Percentiles rank a stretch among this genome's conserved stretches.
These are phyloP conservation scores for Adansonia madagascariensis DNA, from an alignment of 441 rosid species.

Conservation along the genomic window DNA sequence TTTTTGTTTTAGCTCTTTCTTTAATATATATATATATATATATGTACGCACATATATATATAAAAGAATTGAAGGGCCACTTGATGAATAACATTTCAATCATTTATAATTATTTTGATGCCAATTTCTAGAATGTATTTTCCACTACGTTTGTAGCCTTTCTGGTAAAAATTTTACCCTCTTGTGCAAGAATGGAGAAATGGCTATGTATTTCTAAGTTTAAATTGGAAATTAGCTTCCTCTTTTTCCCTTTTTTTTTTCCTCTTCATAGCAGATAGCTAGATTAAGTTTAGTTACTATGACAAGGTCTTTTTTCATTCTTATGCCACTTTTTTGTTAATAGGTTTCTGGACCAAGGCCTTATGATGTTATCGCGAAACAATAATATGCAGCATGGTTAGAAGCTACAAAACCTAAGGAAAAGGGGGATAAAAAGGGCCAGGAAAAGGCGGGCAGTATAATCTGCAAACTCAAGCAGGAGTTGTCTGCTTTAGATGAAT, in stretches of 20 bases:
- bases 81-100: background rate
- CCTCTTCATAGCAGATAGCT: background rate
- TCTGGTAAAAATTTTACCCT: background rate
- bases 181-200: background rate
- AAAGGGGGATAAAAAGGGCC: constrained; percentile 65
- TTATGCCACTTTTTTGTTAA: constrained; percentile 23
- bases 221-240: background rate
- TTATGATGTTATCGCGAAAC: constrained; percentile 68
- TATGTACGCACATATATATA: too few species aligned
- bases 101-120: background rate
- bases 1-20: background rate
- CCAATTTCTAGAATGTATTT: background rate
- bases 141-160: background rate
- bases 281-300: background rate
- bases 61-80: background rate
- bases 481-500: constrained; percentile 74
- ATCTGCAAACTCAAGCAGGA: constrained; percentile 90
- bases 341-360: constrained; percentile 66
- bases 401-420: constrained; percentile 86
- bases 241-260: background rate
- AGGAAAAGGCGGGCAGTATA: constrained; percentile 65
- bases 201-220: background rate
- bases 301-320: background rate
- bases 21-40: background rate
- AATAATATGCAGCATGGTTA: constrained; percentile 65